A percentile compares a stretch with the other conserved stretches of the same genome.
These are phyloP conservation scores for Trichosporon sp. DNA, from an alignment of 1,284 basidiomycete species.

Conservation along the genomic window DNA sequence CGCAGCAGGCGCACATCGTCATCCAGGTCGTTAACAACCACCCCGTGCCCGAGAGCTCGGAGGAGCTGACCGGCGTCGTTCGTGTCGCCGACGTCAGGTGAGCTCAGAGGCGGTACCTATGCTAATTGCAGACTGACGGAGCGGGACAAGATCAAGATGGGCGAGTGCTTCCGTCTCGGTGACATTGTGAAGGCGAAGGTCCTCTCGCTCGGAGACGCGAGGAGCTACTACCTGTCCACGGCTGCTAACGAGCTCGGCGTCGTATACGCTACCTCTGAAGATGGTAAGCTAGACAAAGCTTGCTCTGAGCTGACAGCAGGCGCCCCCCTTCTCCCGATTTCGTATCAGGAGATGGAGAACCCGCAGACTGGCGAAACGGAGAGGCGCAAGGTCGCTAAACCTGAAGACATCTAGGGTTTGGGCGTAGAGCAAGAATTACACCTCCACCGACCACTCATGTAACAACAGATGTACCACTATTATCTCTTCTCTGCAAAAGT, in stretches of 20 bases:
- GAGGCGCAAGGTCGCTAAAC: slow-evolving; percentile 57
- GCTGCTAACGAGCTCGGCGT: slow-evolving; percentile 87
- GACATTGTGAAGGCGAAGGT: slow-evolving; percentile 92
- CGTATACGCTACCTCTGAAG: slow-evolving; percentile 54
- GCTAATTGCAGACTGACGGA: slow-evolving; percentile 66
- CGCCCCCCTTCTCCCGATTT: slow-evolving; percentile 53
- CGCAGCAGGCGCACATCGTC: slow-evolving; percentile 80
- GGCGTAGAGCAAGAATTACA: not conserved
- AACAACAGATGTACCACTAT: slow-evolving; percentile 17
- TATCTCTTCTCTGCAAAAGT: no score
- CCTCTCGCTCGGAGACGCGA: slow-evolving; percentile 86
- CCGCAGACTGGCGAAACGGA: slow-evolving; percentile 53
- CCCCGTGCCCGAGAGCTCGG: slow-evolving; percentile 77
- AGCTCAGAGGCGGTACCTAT: slow-evolving; percentile 10
- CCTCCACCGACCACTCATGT: not conserved
- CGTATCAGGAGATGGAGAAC: slow-evolving; percentile 58
- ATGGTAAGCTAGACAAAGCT: slow-evolving; percentile 40
- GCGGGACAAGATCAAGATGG: slow-evolving; percentile 88
- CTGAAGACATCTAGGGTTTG: slow-evolving; percentile 41
- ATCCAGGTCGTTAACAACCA: slow-evolving; percentile 87
- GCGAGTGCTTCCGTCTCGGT: slow-evolving; percentile 92
- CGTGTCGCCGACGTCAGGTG: slow-evolving; percentile 83
- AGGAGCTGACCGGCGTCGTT: slow-evolving; percentile 92
- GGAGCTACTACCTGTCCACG: slow-evolving; percentile 92
- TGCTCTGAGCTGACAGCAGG: slow-evolving; percentile 35